phyloP scores from a whole-genome alignment of 169 alveolate species.

The Theileria annulata region DNA sequence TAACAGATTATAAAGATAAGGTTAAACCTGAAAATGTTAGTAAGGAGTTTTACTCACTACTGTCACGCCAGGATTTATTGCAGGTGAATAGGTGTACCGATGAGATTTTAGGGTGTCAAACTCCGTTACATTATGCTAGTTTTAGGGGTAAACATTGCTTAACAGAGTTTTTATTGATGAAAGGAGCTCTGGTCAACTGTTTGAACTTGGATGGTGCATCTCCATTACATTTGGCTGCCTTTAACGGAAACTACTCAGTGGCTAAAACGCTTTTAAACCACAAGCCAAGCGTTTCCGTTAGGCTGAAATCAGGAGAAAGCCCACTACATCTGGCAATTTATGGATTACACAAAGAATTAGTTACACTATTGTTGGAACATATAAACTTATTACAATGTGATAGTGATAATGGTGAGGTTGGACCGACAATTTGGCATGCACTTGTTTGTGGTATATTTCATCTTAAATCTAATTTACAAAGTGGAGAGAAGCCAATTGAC shows the following conservation, averaged over 20 bases:
- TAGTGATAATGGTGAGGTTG: neutral
- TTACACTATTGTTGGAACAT: slow-evolving; percentile 68
- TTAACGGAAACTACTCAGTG: slow-evolving; percentile 80
- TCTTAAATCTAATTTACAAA: neutral
- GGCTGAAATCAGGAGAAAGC: slow-evolving; percentile 81
- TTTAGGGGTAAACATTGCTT: slow-evolving; percentile 78
- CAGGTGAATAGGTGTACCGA: slow-evolving; percentile 74
- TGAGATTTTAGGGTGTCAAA: slow-evolving; percentile 75
- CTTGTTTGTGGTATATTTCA: slow-evolving; percentile 54
- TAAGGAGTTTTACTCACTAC: slow-evolving; percentile 15
- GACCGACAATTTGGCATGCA: slow-evolving; percentile 71
- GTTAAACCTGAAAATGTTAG: neutral
- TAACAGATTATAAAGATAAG: slow-evolving; percentile 2
- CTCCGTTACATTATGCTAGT: slow-evolving; percentile 85
- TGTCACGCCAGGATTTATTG: slow-evolving; percentile 22
- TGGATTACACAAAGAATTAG: slow-evolving; percentile 73
- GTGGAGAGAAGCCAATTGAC: slow-evolving; percentile 2
- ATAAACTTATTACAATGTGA: slow-evolving; percentile 66
- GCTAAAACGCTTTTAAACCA: slow-evolving; percentile 71
- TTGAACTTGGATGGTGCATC: slow-evolving; percentile 85
- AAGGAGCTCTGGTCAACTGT: slow-evolving; percentile 75
- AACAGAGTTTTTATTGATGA: slow-evolving; percentile 76
- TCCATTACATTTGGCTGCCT: slow-evolving; percentile 85
- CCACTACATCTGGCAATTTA: slow-evolving; percentile 83
- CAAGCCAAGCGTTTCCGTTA: slow-evolving; percentile 66